Evolutionary conservation across 164 flowering plant species (phyloP), one percentile per base, ranked within the genome.

Genomic region (Kingdonia uniflora): DNA sequence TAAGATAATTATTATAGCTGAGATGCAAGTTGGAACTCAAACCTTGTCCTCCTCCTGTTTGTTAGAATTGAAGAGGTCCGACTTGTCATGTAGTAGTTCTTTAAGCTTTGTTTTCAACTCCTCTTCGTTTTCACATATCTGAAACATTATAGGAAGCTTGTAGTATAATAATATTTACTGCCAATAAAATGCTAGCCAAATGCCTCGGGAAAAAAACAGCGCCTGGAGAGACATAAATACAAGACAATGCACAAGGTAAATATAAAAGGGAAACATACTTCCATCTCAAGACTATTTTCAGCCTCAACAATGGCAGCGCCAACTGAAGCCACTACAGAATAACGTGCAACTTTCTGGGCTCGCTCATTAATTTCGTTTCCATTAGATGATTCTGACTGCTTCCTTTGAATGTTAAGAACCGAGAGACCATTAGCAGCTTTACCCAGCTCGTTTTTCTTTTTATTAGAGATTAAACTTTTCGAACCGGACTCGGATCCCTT

Each of bases 261-360:
- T 29, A 3, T 29, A 29, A 44, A 8, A 44, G 3, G 11, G 57
- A 62, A 60, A 77, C 84, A 64, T 81, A 85, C 96, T n/a, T 84
- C 91, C 38, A 46, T 51, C 66, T 85, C 95, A 61, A 87, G 87
- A 68, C 55, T 56, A 47, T 75, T 69, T 68, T 92, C 98, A 54
- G 85, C 98, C 67, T 85, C 95, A 68, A 92, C 98, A 78, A 92
- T 81, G 38, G 98, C 96, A 67, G 96, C 98, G 69, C 84, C 95
- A 42, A 92, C 56, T 54, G 79, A 71, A 23, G 91, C 76, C 51
- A 78, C 83, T 19, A 80, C 65, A 67, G 85, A 73, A 52, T 58
- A 42, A 16, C 86, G 75, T 10, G 84, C 67, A 63, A 66, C 80
- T 67, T 92, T 92, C 39, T 33, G 65, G 19, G 78, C 60, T 38